phyloP scores from a whole-genome alignment of 2,329 filamentous ascomycete species.

The Arthrobotrys musiformis region DNA sequence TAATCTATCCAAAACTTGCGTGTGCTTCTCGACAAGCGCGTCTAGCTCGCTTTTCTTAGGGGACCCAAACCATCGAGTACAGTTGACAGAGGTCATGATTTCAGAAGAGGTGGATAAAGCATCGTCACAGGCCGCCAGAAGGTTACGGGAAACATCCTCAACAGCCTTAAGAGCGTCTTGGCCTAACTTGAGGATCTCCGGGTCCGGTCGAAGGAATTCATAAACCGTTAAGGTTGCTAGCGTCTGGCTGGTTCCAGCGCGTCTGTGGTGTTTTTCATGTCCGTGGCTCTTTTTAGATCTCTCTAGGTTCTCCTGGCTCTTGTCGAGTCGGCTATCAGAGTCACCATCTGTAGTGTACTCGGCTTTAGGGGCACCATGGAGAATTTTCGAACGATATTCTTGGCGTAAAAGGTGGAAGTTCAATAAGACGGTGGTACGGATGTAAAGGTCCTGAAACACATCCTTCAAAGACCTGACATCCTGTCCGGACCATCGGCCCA shows the following conservation, averaged over 20 bases:
- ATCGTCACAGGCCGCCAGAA: constrained; percentile 29
- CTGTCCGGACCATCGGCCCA: constrained; percentile 48
- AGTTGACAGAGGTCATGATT: constrained; percentile 39
- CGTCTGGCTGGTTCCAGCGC: constrained; percentile 26
- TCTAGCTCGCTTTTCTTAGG: constrained; percentile 40
- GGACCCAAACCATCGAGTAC: constrained; percentile 35
- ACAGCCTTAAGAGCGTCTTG: constrained; percentile 39
- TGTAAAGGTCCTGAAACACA: constrained; percentile 43
- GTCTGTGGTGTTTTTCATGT: constrained; percentile 21
- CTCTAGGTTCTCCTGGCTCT: constrained; percentile 22
- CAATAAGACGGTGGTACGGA: constrained; percentile 32
- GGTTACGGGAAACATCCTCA: constrained; percentile 35
- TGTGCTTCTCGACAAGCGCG: constrained; percentile 60
- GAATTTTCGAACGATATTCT: constrained; percentile 43
- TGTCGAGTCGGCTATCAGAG: neutral
- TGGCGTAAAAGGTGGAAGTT: constrained; percentile 51
- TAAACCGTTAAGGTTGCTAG: constrained; percentile 45
- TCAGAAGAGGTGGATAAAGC: constrained; percentile 29
- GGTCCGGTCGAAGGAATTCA: constrained; percentile 44
- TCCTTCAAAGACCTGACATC: constrained; percentile 39
- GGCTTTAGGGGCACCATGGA: constrained; percentile 22
- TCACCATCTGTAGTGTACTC: neutral
- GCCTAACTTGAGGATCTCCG: constrained; percentile 41
- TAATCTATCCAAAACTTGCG: constrained; percentile 61
- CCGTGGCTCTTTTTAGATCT: neutral